phyloP scores from a whole-genome alignment of 768 basidiomycete genomes.

The Suillus paluster region DNA sequence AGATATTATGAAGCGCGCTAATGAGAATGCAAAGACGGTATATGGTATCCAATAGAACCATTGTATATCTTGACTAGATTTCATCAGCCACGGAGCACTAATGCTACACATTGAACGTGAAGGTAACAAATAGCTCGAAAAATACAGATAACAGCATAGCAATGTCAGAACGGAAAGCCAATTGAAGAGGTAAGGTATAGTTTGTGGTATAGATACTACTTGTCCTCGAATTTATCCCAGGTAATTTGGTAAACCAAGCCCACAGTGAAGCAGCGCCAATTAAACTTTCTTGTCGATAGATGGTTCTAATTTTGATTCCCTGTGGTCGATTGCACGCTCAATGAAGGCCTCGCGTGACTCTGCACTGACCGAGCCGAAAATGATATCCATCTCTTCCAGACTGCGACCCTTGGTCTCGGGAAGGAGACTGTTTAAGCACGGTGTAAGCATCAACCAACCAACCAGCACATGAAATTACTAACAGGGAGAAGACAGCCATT shows the following conservation, averaged over 20 bases:
- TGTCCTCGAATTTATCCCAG: background rate
- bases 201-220: background rate
- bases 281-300: slow-evolving; percentile 16
- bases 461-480: slow-evolving; percentile 22
- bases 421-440: slow-evolving; percentile 45
- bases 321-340: slow-evolving; percentile 28
- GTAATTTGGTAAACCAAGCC: background rate
- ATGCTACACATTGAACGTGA: slow-evolving; percentile 9
- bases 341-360: slow-evolving; percentile 61
- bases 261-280: background rate
- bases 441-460: background rate
- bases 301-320: slow-evolving; percentile 8
- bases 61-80: background rate
- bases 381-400: slow-evolving; percentile 59
- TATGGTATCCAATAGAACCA: slow-evolving; percentile 48
- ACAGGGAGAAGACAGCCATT: slow-evolving; percentile 72
- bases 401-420: slow-evolving; percentile 66
- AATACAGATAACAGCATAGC: background rate
- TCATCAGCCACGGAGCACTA: background rate
- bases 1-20: slow-evolving; percentile 61
- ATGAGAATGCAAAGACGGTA: slow-evolving; percentile 64
- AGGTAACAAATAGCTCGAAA: background rate
- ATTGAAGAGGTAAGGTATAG: too few species aligned
- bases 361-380: slow-evolving; percentile 60
- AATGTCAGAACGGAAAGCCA: slow-evolving; percentile 2